Evolutionary conservation across 2,329 filamentous ascomycete species (phyloP).

Genomic region (Aspergillus uvarum): DNA sequence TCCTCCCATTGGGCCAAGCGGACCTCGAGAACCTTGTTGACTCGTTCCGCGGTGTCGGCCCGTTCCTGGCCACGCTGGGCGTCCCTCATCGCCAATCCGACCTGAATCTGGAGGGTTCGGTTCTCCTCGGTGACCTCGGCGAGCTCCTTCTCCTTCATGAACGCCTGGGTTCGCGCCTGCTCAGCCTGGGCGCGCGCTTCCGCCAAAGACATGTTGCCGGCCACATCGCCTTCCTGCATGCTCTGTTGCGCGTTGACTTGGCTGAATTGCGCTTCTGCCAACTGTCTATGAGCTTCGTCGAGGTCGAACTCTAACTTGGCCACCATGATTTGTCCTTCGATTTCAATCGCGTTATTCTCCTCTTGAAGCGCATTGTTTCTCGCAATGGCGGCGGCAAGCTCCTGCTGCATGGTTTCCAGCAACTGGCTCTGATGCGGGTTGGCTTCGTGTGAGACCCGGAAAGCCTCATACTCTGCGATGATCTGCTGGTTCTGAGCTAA

Average conservation of each 20-base stretch:
- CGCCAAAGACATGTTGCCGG: constrained; percentile 10
- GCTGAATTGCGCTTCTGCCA: not conserved
- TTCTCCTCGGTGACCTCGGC: not conserved
- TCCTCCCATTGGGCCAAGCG: constrained; percentile 13
- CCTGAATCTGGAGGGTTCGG: not conserved
- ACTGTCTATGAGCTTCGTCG: constrained; percentile 8
- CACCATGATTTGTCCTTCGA: not conserved
- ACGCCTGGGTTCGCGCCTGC: not conserved
- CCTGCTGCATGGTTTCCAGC: constrained; percentile 2
- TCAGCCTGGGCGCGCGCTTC: constrained; percentile 4
- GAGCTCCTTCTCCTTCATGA: not conserved
- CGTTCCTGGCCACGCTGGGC: constrained; percentile 11
- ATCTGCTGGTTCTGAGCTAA: constrained; percentile 5
- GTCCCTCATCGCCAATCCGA: constrained; percentile 14
- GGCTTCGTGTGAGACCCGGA: not conserved
- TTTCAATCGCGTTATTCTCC: not conserved
- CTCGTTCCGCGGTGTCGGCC: not conserved
- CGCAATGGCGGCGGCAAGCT: constrained; percentile 4
- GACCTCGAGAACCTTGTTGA: constrained; percentile 15
- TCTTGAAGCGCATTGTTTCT: not conserved
- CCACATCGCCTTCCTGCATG: constrained; percentile 8
- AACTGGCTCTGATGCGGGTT: not conserved
- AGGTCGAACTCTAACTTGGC: not conserved
- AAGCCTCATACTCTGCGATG: not conserved
- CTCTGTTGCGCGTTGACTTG: constrained; percentile 5